Percentiles rank a stretch among this genome's conserved stretches.
These are phyloP conservation scores for Trametes coccinea DNA, from an alignment of 768 basidiomycete species.

Conservation along the genomic window DNA sequence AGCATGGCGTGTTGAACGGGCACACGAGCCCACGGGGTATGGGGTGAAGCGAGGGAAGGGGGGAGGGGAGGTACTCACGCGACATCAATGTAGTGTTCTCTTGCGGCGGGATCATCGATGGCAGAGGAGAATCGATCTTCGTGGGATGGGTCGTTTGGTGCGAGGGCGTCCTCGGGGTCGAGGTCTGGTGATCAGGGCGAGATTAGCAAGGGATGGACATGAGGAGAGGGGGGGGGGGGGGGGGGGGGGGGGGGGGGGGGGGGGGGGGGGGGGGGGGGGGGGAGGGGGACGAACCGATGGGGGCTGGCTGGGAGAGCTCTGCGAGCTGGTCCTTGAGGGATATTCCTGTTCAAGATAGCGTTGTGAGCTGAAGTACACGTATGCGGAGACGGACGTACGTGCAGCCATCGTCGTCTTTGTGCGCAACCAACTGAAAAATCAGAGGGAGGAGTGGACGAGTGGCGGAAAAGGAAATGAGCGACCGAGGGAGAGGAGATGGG, in stretches of 20 bases:
- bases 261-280: conserved; percentile 4
- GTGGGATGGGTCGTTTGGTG: conserved; percentile 42
- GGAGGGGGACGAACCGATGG: conserved; percentile 52
- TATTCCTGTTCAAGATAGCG: conserved; percentile 38
- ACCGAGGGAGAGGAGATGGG: conserved; percentile 2
- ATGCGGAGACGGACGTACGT: conserved; percentile 15
- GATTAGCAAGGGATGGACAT: conserved; percentile 13
- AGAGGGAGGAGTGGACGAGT: neutral
- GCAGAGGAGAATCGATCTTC: conserved; percentile 36
- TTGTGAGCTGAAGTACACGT: neutral
- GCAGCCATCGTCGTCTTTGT: conserved; percentile 20
- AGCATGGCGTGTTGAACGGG: conserved; percentile 3
- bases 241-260: conserved; percentile 2
- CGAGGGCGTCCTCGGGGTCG: conserved; percentile 70
- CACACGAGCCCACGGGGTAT: neutral
- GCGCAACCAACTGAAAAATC: neutral
- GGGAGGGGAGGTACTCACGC: conserved; percentile 52
- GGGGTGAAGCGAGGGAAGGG: neutral
- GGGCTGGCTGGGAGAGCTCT: conserved; percentile 70
- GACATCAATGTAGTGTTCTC: conserved; percentile 85
- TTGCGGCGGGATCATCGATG: conserved; percentile 37
- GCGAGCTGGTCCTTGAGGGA: conserved; percentile 82
- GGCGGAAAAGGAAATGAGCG: conserved; percentile 5
- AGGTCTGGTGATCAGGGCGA: conserved; percentile 47
- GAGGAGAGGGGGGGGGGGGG: conserved; percentile 11